Percentiles rank a stretch among this genome's conserved stretches.
Evolutionary conservation across 495 filamentous ascomycete species (phyloP).

Genomic region (Podospora anserina): DNA sequence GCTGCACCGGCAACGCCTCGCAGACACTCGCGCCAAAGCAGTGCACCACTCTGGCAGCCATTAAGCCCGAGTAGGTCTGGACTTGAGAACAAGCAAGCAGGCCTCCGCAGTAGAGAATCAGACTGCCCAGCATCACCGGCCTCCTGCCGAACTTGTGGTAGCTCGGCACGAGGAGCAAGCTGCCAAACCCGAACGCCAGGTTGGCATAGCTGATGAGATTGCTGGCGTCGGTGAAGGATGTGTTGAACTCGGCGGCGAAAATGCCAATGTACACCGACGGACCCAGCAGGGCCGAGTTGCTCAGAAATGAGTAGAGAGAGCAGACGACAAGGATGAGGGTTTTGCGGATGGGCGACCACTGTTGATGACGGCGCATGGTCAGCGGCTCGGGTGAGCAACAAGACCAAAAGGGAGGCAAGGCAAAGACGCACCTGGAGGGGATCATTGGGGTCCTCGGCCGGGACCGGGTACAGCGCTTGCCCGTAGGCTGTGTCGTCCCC

Average conservation of each 20-base stretch:
- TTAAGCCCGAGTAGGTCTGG: conserved; percentile 50
- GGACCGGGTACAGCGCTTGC: conserved; percentile 61
- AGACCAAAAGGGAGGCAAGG: background rate
- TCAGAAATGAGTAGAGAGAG: conserved; percentile 59
- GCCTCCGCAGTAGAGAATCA: conserved; percentile 52
- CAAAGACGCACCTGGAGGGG: conserved; percentile 37
- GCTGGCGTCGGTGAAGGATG: conserved; percentile 49
- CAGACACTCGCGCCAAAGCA: conserved; percentile 58
- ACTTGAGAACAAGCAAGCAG: conserved; percentile 55
- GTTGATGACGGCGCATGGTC: background rate
- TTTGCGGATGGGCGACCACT: conserved; percentile 60
- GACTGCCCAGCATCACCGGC: conserved; percentile 57
- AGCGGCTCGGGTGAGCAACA: background rate
- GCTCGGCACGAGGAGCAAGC: conserved; percentile 56
- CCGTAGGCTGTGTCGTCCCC: conserved; percentile 62
- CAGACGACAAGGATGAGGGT: conserved; percentile 57
- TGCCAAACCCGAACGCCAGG: conserved; percentile 60
- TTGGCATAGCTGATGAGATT: conserved; percentile 61
- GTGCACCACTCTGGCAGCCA: conserved; percentile 56
- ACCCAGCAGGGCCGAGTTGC: conserved; percentile 56
- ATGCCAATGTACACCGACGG: conserved; percentile 60
- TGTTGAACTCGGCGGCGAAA: conserved; percentile 53
- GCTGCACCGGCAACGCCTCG: conserved; percentile 60
- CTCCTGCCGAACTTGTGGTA: conserved; percentile 61
- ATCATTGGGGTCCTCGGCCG: conserved; percentile 62